Percentiles rank a stretch among this genome's conserved stretches.
phyloP scores from a whole-genome alignment of 352 stramenopile species.

The Phytophthora macrochlamydospora region DNA sequence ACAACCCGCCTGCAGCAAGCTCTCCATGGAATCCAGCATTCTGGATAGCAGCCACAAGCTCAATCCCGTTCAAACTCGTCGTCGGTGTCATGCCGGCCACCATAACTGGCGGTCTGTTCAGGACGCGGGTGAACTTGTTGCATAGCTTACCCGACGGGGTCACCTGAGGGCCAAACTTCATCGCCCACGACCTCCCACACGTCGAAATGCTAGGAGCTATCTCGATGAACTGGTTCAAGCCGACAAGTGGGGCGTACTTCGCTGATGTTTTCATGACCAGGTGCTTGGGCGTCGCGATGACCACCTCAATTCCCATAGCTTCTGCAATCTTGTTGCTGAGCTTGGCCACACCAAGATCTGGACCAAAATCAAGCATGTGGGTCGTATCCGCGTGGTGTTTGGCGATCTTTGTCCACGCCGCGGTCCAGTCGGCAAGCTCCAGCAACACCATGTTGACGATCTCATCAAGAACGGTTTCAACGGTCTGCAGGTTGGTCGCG shows the following conservation, averaged over 20 bases:
- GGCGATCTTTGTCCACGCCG: conserved; percentile 49
- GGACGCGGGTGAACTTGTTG: conserved; percentile 73
- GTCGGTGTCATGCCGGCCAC: conserved; percentile 88
- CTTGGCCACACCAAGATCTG: conserved; percentile 61
- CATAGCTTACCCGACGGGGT: conserved; percentile 49
- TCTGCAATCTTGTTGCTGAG: conserved; percentile 50
- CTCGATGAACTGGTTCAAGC: conserved; percentile 50
- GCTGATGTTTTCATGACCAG: conserved; percentile 27
- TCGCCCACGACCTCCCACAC: conserved; percentile 46
- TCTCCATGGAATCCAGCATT: conserved; percentile 86
- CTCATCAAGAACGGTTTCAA: conserved; percentile 48
- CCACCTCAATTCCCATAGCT: conserved; percentile 56
- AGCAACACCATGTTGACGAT: conserved; percentile 73
- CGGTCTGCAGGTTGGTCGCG: conserved; percentile 56
- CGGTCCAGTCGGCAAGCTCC: conserved; percentile 63
- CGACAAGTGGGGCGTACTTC: conserved; percentile 35
- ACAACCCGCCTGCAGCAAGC: conserved; percentile 76
- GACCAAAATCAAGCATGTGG: conserved; percentile 81
- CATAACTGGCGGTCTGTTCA: conserved; percentile 84
- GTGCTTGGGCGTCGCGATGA: conserved; percentile 54
- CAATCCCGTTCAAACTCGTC: conserved; percentile 77
- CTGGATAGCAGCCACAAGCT: conserved; percentile 80
- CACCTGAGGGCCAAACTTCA: conserved; percentile 55
- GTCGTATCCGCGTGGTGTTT: conserved; percentile 47
- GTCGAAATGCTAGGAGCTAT: conserved; percentile 11